Conservation (phyloP, 805 yeast genomes). For the Sugiyamaella americana region DNA sequence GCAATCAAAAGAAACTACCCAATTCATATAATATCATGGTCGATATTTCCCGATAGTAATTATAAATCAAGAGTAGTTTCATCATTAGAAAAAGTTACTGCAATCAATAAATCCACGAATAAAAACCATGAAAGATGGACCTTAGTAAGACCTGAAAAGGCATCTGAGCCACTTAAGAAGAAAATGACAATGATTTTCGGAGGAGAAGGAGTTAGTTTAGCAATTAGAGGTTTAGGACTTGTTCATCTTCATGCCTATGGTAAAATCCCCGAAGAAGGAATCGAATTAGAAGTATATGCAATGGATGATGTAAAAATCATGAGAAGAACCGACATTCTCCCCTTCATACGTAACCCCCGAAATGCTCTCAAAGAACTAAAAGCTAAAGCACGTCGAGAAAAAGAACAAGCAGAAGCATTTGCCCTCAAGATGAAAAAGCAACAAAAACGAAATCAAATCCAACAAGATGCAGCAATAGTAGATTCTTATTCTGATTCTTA, state of each 20-base stretch:
- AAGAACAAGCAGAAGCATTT: too few relatives aligned
- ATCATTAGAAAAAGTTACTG: slow-evolving; percentile 21
- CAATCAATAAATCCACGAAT: slow-evolving; percentile 12
- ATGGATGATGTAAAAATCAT: slow-evolving; percentile 24
- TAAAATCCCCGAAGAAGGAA: slow-evolving; percentile 26
- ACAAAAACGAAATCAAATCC: too few relatives aligned
- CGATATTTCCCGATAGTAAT: slow-evolving; percentile 24
- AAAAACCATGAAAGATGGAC: slow-evolving; percentile 23
- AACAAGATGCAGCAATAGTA: too few relatives aligned
- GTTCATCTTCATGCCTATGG: slow-evolving; percentile 30
- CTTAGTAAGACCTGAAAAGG: slow-evolving; percentile 13
- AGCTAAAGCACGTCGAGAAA: too few relatives aligned
- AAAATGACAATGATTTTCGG: slow-evolving; percentile 11
- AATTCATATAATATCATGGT: slow-evolving; percentile 27
- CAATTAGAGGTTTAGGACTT: slow-evolving; percentile 30
- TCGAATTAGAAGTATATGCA: slow-evolving; percentile 22
- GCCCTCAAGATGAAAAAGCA: too few relatives aligned
- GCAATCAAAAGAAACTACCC: slow-evolving; percentile 17
- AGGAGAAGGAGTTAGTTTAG: slow-evolving; percentile 22
- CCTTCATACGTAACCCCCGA: slow-evolving; percentile 11
- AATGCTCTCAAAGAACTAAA: neutral
- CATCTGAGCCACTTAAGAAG: slow-evolving; percentile 4
- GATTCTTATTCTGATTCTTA: too few relatives aligned
- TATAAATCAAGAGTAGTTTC: slow-evolving; percentile 19
- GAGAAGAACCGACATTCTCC: slow-evolving; percentile 23